phyloP scores from a whole-genome alignment of 208 protist species.

The Crithidia mellificae region DNA sequence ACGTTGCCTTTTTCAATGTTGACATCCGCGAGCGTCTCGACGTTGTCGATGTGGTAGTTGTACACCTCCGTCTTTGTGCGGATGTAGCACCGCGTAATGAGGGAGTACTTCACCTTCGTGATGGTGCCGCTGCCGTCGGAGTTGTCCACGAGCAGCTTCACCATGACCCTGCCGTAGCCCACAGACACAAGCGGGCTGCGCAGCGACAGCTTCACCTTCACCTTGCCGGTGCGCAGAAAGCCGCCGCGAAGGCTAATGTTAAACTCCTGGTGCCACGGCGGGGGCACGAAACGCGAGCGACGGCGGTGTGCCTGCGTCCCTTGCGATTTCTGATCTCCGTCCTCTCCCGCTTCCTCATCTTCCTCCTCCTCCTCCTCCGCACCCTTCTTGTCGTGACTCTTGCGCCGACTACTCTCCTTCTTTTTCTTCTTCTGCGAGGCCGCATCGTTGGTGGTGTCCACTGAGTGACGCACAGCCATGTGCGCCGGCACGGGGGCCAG shows the following conservation, averaged over 20 bases:
- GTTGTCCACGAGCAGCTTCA: conserved; percentile 60
- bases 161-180: conserved; percentile 23
- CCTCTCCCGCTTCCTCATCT: not conserved
- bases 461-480: conserved; percentile 12
- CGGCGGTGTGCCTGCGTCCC: conserved; percentile 11
- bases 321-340: not conserved
- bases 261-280: conserved; percentile 39
- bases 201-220: conserved; percentile 37
- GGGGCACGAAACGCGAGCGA: conserved; percentile 2
- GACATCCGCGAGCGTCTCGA: conserved; percentile 20
- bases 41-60: conserved; percentile 24
- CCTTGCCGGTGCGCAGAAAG: conserved; percentile 37
- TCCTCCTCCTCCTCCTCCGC: not conserved
- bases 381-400: conserved; percentile 3
- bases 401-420: not conserved
- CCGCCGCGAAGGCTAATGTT: conserved; percentile 38
- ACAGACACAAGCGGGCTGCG: conserved; percentile 54
- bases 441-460: not conserved
- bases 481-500: conserved; percentile 1
- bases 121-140: conserved; percentile 48
- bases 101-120: conserved; percentile 44
- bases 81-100: conserved; percentile 53
- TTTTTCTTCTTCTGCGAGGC: not conserved
- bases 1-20: conserved; percentile 43
- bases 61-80: conserved; percentile 38